phyloP scores from a whole-genome alignment of 2,329 filamentous ascomycete genomes.

The Trichophyton verrucosum region DNA sequence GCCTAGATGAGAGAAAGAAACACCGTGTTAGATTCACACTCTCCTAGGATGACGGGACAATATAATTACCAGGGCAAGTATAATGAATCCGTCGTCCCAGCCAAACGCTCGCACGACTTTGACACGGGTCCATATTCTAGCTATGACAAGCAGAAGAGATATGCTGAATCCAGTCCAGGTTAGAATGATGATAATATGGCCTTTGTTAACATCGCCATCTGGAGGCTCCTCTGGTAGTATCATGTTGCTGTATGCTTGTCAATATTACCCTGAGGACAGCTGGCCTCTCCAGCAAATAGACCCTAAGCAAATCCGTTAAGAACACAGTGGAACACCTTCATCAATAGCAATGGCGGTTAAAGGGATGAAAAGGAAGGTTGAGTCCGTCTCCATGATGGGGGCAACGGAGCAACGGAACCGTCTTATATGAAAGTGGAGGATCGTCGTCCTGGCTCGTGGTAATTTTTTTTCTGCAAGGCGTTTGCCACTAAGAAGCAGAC shows the following conservation, averaged over 20 bases:
- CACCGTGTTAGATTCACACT: neutral
- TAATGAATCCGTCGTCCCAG: constrained; percentile 9
- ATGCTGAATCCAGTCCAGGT: constrained; percentile 8
- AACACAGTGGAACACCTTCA: neutral
- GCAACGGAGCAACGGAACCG: neutral
- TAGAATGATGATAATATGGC: constrained; percentile 8
- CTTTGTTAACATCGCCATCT: constrained; percentile 11
- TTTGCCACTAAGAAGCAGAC: neutral
- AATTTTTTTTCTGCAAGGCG: neutral
- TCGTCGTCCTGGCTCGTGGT: neutral
- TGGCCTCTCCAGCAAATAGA: neutral
- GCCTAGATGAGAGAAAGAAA: neutral
- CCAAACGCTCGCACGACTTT: constrained; percentile 7
- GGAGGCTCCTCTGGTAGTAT: constrained; percentile 1
- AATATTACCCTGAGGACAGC: neutral
- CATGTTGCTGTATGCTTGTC: neutral
- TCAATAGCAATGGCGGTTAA: neutral
- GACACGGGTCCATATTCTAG: constrained; percentile 7
- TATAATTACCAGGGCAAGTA: constrained; percentile 7
- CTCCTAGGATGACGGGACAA: neutral
- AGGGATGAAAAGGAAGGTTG: neutral
- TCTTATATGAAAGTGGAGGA: neutral
- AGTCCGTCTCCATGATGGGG: neutral
- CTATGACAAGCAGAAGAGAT: constrained; percentile 5
- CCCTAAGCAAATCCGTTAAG: neutral